phyloP scores from a whole-genome alignment of 768 basidiomycete species.

The Mrakia gelida region DNA sequence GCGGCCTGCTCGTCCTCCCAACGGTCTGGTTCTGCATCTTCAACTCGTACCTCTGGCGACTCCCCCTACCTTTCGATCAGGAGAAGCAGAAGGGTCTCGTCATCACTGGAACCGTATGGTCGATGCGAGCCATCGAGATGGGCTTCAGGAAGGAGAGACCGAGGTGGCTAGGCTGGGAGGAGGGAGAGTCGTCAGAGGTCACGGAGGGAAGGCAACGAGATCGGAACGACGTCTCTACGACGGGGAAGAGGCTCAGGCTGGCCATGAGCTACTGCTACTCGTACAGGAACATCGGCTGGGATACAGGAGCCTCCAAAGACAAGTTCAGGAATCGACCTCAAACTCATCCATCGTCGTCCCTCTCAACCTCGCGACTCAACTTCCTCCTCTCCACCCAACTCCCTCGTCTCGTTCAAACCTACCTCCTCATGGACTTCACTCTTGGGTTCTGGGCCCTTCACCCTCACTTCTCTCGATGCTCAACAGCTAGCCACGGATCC shows the following conservation, averaged over 20 bases:
- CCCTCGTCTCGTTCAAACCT: not conserved
- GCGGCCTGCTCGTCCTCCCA: not conserved
- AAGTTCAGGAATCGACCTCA: not conserved
- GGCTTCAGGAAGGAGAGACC: constrained; percentile 7
- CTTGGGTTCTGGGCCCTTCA: constrained; percentile 14
- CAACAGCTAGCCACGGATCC: not conserved
- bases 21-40: constrained; percentile 10
- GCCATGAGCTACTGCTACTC: constrained; percentile 14
- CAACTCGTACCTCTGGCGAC: constrained; percentile 9
- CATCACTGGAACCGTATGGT: constrained; percentile 5
- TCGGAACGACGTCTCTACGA: not conserved
- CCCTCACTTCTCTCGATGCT: not conserved
- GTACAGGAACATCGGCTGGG: constrained; percentile 18
- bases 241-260: not conserved
- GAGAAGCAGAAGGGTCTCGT: constrained; percentile 1
- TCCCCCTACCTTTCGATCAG: not conserved
- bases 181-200: not conserved
- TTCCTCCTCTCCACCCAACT: not conserved
- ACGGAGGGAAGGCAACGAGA: not conserved
- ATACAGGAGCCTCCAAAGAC: not conserved
- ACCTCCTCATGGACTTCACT: constrained; percentile 7
- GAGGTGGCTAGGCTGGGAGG: constrained; percentile 19
- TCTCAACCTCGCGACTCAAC: not conserved
- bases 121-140: constrained; percentile 14
- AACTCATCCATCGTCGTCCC: not conserved